A percentile compares a stretch with the other conserved stretches of the same genome.
These are phyloP conservation scores for Xylaria grammica DNA, from an alignment of 495 filamentous ascomycete species.

Conservation along the genomic window DNA sequence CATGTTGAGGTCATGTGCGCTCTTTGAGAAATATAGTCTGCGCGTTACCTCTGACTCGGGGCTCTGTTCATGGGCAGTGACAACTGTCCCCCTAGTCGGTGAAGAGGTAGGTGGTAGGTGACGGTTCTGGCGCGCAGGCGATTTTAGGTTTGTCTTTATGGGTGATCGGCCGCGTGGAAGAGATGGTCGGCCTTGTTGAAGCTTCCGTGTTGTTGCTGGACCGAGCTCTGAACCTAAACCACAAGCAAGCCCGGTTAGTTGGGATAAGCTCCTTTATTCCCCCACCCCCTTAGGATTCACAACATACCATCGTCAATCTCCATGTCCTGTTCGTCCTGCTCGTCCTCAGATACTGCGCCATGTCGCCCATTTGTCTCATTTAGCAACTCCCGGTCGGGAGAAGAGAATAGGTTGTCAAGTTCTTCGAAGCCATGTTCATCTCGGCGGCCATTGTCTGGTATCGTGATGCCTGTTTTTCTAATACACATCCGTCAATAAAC, in stretches of 20 bases:
- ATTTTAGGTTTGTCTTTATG: conserved; percentile 60
- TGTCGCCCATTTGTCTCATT: conserved; percentile 38
- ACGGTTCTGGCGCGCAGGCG: conserved; percentile 58
- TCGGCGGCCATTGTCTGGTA: conserved; percentile 78
- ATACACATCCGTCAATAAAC: conserved; percentile 17
- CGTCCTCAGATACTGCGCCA: conserved; percentile 30
- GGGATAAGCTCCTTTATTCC: neutral
- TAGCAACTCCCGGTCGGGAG: conserved; percentile 67
- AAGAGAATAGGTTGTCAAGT: conserved; percentile 85
- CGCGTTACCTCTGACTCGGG: conserved; percentile 39
- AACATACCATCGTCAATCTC: conserved; percentile 40
- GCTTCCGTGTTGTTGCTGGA: conserved; percentile 35
- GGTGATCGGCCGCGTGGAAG: conserved; percentile 57
- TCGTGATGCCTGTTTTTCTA: conserved; percentile 79
- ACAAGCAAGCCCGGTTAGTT: conserved; percentile 20
- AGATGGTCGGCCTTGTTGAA: conserved; percentile 38
- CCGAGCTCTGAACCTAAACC: conserved; percentile 37
- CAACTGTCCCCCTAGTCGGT: conserved; percentile 40
- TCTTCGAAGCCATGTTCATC: conserved; percentile 93
- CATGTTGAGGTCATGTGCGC: conserved; percentile 21
- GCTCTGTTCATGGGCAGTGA: conserved; percentile 30
- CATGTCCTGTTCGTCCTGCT: conserved; percentile 42
- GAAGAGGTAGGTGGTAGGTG: conserved; percentile 51
- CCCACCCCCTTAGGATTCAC: conserved; percentile 1
- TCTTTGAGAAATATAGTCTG: conserved; percentile 48